Percentiles rank a stretch among this genome's conserved stretches.
Conservation (phyloP, 108 stramenopile genomes). For the Licmophora abbreviata region DNA sequence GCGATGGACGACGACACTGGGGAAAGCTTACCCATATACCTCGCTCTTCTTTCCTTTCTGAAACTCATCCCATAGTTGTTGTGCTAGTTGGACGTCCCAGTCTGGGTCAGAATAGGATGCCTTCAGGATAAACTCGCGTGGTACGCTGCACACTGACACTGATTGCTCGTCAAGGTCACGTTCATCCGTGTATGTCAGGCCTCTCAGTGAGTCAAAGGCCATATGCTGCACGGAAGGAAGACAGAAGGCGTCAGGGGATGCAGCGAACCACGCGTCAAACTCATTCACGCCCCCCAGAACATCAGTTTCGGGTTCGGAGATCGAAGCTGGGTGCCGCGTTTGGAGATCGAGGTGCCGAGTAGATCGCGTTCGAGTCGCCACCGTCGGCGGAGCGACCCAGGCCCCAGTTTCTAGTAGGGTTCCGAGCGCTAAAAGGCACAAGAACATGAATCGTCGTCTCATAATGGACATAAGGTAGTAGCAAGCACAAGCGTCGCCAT, state of each 20-base stretch:
- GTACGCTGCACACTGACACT: slow-evolving; percentile 37
- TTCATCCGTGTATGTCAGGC: slow-evolving; percentile 26
- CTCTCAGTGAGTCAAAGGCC: slow-evolving; percentile 35
- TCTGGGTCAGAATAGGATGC: slow-evolving; percentile 27
- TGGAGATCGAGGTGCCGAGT: too few relatives aligned
- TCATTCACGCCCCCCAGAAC: slow-evolving; percentile 27
- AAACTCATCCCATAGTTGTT: slow-evolving; percentile 49
- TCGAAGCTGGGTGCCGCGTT: too few relatives aligned
- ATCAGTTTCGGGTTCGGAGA: too few relatives aligned
- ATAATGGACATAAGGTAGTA: too few relatives aligned
- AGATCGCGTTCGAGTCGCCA: too few relatives aligned
- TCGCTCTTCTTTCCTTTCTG: slow-evolving; percentile 33
- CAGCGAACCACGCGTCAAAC: slow-evolving; percentile 54
- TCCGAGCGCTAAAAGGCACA: too few relatives aligned
- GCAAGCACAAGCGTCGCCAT: too few relatives aligned
- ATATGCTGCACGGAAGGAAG: slow-evolving; percentile 27
- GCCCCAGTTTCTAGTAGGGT: too few relatives aligned
- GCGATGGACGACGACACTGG: background rate
- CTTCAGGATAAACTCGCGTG: slow-evolving; percentile 32
- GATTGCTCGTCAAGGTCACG: slow-evolving; percentile 18
- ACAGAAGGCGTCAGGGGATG: slow-evolving; percentile 4
- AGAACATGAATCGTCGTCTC: too few relatives aligned
- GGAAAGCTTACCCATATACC: slow-evolving; percentile 36
- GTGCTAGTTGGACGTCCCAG: slow-evolving; percentile 64
- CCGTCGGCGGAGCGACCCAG: too few relatives aligned